phyloP scores from a whole-genome alignment of 2,329 filamentous ascomycete species.

The Venturia oleaginea region DNA sequence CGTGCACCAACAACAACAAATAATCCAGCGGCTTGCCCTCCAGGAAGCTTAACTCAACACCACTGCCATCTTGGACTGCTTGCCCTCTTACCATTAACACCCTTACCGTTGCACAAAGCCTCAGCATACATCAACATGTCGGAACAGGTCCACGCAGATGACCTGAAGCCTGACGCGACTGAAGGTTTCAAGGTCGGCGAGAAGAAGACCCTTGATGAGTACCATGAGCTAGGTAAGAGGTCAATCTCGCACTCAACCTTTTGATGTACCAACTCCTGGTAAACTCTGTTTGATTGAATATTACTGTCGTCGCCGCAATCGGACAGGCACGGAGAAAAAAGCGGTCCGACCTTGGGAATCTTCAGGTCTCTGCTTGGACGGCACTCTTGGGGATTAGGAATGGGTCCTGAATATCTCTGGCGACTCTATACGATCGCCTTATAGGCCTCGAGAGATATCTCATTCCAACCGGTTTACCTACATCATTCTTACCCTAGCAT shows the following conservation, averaged over 20 bases:
- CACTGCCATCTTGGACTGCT: background rate
- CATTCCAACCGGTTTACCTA: background rate
- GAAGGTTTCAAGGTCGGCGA: conserved; percentile 97
- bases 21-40: background rate
- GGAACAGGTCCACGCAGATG: conserved; percentile 50
- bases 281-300: background rate
- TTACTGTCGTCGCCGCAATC: background rate
- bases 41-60: background rate
- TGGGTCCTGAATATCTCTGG: background rate
- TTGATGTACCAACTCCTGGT: background rate
- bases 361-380: background rate
- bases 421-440: no score
- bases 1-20: background rate
- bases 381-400: background rate
- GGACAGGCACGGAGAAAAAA: background rate
- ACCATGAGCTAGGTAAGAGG: conserved; percentile 77
- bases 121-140: conserved; percentile 21
- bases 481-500: background rate
- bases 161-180: conserved; percentile 77
- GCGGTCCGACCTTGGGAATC: background rate
- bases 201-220: conserved; percentile 96
- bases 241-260: no score
- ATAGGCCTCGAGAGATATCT: background rate
- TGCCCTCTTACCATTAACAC: background rate
- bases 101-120: background rate